Evolutionary conservation across 306 rosid species (phyloP), one percentile per base, ranked within the genome.

Genomic region (Cucurbita maxima): DNA sequence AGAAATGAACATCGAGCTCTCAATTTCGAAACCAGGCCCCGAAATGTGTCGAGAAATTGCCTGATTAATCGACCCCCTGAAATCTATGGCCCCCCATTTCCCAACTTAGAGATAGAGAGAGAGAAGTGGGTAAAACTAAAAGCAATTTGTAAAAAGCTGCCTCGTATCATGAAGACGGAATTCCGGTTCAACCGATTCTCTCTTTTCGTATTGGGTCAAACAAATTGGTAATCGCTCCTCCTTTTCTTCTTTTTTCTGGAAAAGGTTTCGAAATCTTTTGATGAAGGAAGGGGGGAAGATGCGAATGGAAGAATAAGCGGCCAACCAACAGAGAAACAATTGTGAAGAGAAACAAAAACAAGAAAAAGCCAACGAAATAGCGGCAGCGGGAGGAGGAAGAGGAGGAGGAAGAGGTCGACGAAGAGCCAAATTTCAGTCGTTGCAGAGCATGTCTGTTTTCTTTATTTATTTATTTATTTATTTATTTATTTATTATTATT

Each of bases 381-480:
- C 71, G 74, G 82, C 82, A 81, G 18, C 50, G 6, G 60, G 40
- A 67, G 74, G 71, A 69, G 68, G 82, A 12, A 3, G 34, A 30
- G 34, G 63, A 5, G 4, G 54, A 50, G 7, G 83, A 79, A 66
- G 81, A 73, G 37, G 79, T 18, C 44, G 58, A 43, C 50, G 53
- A 79, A 4, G 76, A 82, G 73, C 83, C 76, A 76, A 82, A 16
- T 64, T 75, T 14, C 71, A 63, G 69, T 62, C 40, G 48, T 30
- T 43, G 76, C 81, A 77, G 78, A 57, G 87, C 78, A 80, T 89
- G 85, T 84, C 85, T 81, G 80, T 52, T 4, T 50, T 50, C 1
- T 50, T 14, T 50, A 1, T 13, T 48, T 40, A 40, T 40, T 40
- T 40, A 40, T 40, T 25, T 25, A 25, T 50, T 14, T 50, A 5